Evolutionary conservation across 257 asterid genomes (phyloP).

Genomic region (Pogostemon cablin): DNA sequence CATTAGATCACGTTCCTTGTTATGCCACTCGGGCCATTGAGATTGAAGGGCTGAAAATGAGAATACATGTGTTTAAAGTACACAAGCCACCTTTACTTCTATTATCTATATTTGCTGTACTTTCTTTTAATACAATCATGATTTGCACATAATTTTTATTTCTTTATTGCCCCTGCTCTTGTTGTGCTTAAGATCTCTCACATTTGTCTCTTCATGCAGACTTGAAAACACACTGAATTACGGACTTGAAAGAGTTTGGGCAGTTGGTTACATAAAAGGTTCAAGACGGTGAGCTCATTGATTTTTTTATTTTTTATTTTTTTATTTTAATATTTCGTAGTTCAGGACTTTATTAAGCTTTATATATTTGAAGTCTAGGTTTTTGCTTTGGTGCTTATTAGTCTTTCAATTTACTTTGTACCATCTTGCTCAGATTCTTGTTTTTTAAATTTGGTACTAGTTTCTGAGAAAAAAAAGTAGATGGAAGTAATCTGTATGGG

Average conservation of each 20-base stretch:
- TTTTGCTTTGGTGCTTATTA: background rate
- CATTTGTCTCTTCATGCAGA: constrained; percentile 53
- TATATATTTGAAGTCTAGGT: constrained; percentile 8
- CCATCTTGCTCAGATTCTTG: constrained; percentile 23
- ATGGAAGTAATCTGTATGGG: constrained; percentile 5
- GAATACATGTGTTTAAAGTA: background rate
- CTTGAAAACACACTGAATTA: constrained; percentile 97
- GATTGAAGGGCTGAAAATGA: constrained; percentile 3
- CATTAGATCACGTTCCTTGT: constrained; percentile 19
- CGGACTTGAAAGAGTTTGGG: constrained; percentile 99
- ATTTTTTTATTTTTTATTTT: too few species aligned
- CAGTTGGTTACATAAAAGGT: constrained; percentile 89
- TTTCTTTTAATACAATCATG: background rate
- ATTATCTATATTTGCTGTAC: background rate
- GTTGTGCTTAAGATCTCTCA: constrained; percentile 28
- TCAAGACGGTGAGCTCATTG: constrained; percentile 77
- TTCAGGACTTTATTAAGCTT: background rate
- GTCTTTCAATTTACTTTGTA: constrained; percentile 23
- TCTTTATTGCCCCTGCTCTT: background rate
- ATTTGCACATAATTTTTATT: background rate
- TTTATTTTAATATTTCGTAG: too few species aligned
- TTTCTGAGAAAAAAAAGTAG: constrained; percentile 26
- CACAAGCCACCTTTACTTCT: background rate
- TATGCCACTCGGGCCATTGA: background rate
- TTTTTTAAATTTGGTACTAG: background rate